Base-by-base conservation (phyloP, 768 basidiomycete species). In the Naganishia vishniacii region DNA sequence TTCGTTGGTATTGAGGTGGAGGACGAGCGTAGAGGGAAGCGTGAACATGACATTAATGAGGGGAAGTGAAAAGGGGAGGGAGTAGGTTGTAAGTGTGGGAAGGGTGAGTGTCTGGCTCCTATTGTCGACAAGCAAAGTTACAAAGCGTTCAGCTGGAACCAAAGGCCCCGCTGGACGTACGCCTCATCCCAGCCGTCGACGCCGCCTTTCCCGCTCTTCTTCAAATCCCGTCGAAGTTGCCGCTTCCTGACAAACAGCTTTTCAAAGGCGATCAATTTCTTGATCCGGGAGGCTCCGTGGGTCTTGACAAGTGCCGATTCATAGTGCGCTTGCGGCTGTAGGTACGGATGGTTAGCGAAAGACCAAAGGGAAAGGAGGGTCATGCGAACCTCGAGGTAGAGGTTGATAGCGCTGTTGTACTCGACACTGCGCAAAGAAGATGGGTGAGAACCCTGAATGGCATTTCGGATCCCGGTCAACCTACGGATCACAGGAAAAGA, bases 351-450 rank as follows among this genome's bases (percentile, higher is more conserved):
- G 34, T 31, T 3, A 34, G 37, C 28, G 12, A 4, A 7, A 31
- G 31, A 48, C 16, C 4, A 4, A 18, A 15, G 25, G 11, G 48
- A 12, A 9, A 20, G 45, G 20, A 51, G 7, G 25, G 5, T 2
- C 20, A n/a, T 11, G 56, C 65, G 44, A 31, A 62, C 65, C 34
- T 66, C 65, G 42, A 59, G 15, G 45, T 66, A 66, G 28, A 60
- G 48, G 34, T 66, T 66, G 49, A 66, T 49, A 11, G 60, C 65
- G n/a, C 59, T 46, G 31, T 66, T 66, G 51, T 66, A 66, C 56
- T 66, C 59, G 45, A 66, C 45, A 28, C 65, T 66, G 41, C n/a
- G 25, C n/a, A 3, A 5, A 7, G 12, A 9, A 29, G 11, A 41
- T 18, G 28, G 29, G 18, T 18, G 1, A 4, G 26, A 18, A 8